Evolutionary conservation across 805 yeast genomes (phyloP), one percentile per base, ranked within the genome.

Genomic region (Tanozyma kutaoensis): DNA sequence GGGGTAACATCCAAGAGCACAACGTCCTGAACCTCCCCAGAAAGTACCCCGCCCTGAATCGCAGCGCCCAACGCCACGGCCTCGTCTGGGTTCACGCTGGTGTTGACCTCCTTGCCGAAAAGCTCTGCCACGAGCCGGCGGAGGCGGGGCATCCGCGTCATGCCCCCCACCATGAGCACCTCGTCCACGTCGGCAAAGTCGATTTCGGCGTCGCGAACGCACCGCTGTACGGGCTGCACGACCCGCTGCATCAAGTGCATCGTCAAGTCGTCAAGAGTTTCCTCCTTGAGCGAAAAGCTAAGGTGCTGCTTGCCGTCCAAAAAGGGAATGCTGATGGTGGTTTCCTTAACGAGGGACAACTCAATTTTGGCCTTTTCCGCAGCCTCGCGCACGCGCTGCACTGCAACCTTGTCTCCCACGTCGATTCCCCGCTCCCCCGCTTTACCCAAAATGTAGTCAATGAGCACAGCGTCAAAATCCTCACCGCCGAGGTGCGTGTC

Each of bases 81-180:
- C 25, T 46, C 52, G 25, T 80, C 93, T n/a, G 93, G 93, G 46
- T 80, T 80, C 9, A 80, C 81, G 12, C 71, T 66, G 23, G 77
- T 72, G 28, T 74, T 76, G 22, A 88, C 86, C 34, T 65, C 60
- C 45, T 67, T 74, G 19, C 66, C 62, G 45, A 80, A 78, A 11
- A 75, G 36, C 8, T 58, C 56, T 35, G 61, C 66, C 13, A 80
- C 88, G 6, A 72, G 59, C 21, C 62, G 62, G 34, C 84, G 58
- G 33, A 80, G 71, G 51, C 72, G 74, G 29, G 93, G 93, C 93
- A 80, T 80, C 51, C 93, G 61, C 4, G 93, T 79, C 93, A 80
- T 80, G 37, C 93, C 93, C 32, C 93, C 93, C 22, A 80, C 93
- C 23, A 80, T 47, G 24, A 80, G 69, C 17, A 80, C 72, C 47